phyloP scores from a whole-genome alignment of 495 filamentous ascomycete genomes.

The Opeltia flavorubescens region DNA sequence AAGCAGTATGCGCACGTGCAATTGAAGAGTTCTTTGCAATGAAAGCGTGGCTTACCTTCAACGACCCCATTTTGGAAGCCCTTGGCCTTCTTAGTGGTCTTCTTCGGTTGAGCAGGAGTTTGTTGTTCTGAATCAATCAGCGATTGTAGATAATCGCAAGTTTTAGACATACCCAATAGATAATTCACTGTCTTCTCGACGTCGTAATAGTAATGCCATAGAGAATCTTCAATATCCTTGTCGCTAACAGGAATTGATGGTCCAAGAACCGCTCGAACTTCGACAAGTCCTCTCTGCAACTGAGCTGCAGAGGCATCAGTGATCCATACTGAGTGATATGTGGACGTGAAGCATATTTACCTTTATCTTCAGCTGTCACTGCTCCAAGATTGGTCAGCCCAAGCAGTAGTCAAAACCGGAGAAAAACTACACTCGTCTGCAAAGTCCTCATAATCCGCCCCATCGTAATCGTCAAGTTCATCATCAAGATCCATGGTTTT shows the following conservation, averaged over 20 bases:
- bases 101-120: not conserved
- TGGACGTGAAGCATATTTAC: slow-evolving; percentile 18
- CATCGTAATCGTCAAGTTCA: slow-evolving; percentile 48
- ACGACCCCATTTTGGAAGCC: not conserved
- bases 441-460: slow-evolving; percentile 25
- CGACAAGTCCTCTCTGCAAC: slow-evolving; percentile 39
- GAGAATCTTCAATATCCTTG: slow-evolving; percentile 67
- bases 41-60: too few species aligned
- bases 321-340: slow-evolving; percentile 4
- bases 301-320: slow-evolving; percentile 19
- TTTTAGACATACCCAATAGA: slow-evolving; percentile 41
- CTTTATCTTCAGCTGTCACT: slow-evolving; percentile 46
- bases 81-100: not conserved
- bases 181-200: slow-evolving; percentile 71
- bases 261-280: slow-evolving; percentile 42
- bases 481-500: slow-evolving; percentile 46
- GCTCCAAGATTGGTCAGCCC: slow-evolving; percentile 17
- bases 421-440: slow-evolving; percentile 13
- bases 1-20: too few species aligned
- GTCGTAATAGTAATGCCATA: slow-evolving; percentile 97
- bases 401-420: not conserved
- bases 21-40: too few species aligned
- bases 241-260: slow-evolving; percentile 38
- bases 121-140: not conserved
- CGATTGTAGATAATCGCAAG: not conserved